Conservation (phyloP, 2,329 filamentous ascomycete genomes). For the Colletotrichum sp. region DNA sequence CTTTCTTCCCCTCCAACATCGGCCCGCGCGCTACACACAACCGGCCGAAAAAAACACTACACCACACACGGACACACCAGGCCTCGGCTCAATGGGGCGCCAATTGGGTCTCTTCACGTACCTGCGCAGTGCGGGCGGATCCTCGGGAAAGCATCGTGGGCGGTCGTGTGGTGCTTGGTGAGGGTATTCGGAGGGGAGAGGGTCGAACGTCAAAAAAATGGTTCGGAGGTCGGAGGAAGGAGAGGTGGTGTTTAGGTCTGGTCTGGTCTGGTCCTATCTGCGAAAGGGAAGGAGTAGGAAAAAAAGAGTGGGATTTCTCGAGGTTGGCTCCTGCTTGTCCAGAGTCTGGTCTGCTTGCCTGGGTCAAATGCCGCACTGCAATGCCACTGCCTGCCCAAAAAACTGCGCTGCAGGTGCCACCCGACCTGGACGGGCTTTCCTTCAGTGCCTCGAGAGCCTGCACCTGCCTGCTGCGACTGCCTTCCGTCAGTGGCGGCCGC, state of each 20-base stretch:
- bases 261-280: background rate
- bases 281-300: background rate
- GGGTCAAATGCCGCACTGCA: conserved; percentile 15
- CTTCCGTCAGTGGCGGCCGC: conserved; percentile 2
- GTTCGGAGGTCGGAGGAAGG: background rate
- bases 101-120: conserved; percentile 39
- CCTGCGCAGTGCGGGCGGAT: conserved; percentile 62
- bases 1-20: background rate
- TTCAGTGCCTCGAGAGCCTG: background rate
- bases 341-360: background rate
- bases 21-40: background rate
- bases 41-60: background rate
- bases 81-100: background rate
- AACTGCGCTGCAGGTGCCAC: background rate
- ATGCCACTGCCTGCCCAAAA: background rate
- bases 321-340: background rate
- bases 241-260: background rate
- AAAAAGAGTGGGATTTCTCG: conserved; percentile 17
- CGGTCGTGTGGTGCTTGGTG: conserved; percentile 18
- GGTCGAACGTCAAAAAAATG: background rate
- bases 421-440: background rate
- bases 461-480: background rate
- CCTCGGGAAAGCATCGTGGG: conserved; percentile 64
- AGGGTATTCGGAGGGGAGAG: conserved; percentile 11
- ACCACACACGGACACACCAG: background rate